These are phyloP conservation scores for Eucalyptus rudis DNA, from an alignment of 345 rosid species.

Conservation along the genomic window DNA sequence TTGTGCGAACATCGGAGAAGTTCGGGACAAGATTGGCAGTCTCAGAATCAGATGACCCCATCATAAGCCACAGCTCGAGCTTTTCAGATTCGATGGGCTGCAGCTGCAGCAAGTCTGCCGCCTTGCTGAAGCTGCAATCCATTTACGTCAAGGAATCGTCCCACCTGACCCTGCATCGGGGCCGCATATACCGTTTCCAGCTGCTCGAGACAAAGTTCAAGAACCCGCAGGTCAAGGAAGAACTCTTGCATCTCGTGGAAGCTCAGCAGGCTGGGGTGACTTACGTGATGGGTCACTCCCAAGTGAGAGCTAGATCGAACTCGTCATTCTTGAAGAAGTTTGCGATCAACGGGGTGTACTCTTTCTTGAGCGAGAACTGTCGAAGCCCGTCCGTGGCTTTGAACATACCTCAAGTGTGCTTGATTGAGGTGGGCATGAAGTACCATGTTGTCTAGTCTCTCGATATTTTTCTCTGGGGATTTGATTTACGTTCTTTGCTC, in stretches of 20 bases:
- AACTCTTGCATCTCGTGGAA: conserved; percentile 63
- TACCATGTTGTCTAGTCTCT: conserved; percentile 16
- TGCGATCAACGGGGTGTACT: conserved; percentile 54
- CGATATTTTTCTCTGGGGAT: not conserved
- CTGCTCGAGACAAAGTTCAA: conserved; percentile 42
- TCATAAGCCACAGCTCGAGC: conserved; percentile 7
- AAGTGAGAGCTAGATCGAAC: conserved; percentile 60
- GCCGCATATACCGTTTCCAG: conserved; percentile 33
- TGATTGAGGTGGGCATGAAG: conserved; percentile 93
- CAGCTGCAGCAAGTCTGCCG: conserved; percentile 46
- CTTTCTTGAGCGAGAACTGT: conserved; percentile 80
- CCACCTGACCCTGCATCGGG: conserved; percentile 4
- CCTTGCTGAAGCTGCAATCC: conserved; percentile 37
- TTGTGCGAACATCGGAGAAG: conserved; percentile 69
- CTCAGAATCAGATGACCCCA: conserved; percentile 25
- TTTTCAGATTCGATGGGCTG: not conserved
- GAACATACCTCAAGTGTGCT: conserved; percentile 77
- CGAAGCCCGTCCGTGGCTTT: conserved; percentile 62
- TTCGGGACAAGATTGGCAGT: conserved; percentile 52
- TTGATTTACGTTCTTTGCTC: not conserved
- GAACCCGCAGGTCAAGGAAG: conserved; percentile 59
- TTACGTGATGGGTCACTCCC: conserved; percentile 62
- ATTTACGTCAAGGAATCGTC: conserved; percentile 61
- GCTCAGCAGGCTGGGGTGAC: conserved; percentile 74
- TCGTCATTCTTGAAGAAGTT: conserved; percentile 63